phyloP scores from a whole-genome alignment of 805 yeast species.

The Candida succiphila region DNA sequence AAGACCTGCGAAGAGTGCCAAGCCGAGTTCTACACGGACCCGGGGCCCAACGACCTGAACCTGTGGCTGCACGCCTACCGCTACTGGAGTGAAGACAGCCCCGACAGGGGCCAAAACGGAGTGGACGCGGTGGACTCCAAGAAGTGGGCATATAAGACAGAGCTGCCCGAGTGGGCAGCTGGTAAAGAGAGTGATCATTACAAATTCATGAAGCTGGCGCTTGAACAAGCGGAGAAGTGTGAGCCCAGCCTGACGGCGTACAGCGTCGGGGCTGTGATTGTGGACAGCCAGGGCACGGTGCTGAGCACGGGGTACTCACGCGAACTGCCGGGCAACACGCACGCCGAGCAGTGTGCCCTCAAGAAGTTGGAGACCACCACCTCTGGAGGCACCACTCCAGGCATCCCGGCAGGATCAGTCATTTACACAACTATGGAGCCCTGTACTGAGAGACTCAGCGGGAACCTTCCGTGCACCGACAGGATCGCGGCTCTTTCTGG shows the following conservation, averaged over 20 bases:
- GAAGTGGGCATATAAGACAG: conserved; percentile 78
- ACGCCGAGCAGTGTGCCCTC: conserved; percentile 93
- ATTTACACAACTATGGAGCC: conserved; percentile 97
- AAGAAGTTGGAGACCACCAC: conserved; percentile 49
- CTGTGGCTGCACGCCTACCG: conserved; percentile 87
- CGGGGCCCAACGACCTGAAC: conserved; percentile 79
- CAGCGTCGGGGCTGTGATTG: conserved; percentile 89
- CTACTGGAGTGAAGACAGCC: conserved; percentile 45
- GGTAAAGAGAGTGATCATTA: conserved; percentile 43
- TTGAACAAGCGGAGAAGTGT: conserved; percentile 71
- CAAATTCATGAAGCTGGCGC: conserved; percentile 63
- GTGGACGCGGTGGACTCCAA: too few relatives aligned
- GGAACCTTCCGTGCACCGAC: conserved; percentile 81
- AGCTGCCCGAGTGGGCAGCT: conserved; percentile 76
- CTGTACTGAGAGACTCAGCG: conserved; percentile 80
- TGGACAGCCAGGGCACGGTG: conserved; percentile 49
- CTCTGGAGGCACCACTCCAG: conserved; percentile 14
- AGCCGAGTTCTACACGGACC: conserved; percentile 76
- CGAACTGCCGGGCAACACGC: conserved; percentile 90
- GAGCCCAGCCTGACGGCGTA: conserved; percentile 79
- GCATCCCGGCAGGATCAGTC: conserved; percentile 67
- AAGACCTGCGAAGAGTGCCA: too few relatives aligned
- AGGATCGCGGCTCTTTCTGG: conserved; percentile 59
- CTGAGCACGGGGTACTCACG: conserved; percentile 83
- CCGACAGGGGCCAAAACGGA: too few relatives aligned